phyloP scores from a whole-genome alignment of 2,329 filamentous ascomycete species.

The Biscogniauxia mediterranea region DNA sequence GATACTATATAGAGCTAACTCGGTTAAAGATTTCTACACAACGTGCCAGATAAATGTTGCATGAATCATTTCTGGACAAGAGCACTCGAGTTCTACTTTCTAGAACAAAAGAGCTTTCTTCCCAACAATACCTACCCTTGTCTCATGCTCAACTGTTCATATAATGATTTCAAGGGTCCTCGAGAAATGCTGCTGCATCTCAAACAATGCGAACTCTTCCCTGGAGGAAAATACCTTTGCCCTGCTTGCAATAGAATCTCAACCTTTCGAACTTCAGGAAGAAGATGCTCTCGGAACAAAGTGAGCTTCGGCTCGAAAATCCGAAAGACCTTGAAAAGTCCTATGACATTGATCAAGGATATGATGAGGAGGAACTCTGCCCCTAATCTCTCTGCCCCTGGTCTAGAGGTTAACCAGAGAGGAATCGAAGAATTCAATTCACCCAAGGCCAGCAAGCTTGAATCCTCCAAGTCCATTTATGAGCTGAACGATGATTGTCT shows the following conservation, averaged over 20 bases:
- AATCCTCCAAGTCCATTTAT: no score
- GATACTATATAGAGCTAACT: neutral
- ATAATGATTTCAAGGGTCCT: conserved; percentile 7
- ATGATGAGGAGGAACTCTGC: conserved; percentile 3
- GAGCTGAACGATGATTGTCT: no score
- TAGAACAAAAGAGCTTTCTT: conserved; percentile 8
- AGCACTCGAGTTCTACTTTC: conserved; percentile 16
- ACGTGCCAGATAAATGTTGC: conserved; percentile 20
- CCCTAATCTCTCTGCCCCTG: neutral
- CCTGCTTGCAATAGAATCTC: conserved; percentile 8
- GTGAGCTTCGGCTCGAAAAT: conserved; percentile 6
- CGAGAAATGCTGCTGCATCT: conserved; percentile 22
- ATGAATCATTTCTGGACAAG: conserved; percentile 16
- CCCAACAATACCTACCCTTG: conserved; percentile 9
- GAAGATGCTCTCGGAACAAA: conserved; percentile 18
- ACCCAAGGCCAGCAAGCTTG: no score
- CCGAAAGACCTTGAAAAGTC: conserved; percentile 5
- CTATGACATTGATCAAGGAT: conserved; percentile 2
- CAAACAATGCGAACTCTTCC: conserved; percentile 15
- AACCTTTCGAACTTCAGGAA: conserved; percentile 14
- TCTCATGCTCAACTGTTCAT: conserved; percentile 14
- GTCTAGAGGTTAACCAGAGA: neutral
- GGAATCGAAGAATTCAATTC: neutral
- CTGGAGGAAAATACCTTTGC: conserved; percentile 14
- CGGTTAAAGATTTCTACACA: conserved; percentile 11